These are phyloP conservation scores for Ploettnerulaceae sp. DNA, from an alignment of 2,329 filamentous ascomycete species.

Conservation along the genomic window DNA sequence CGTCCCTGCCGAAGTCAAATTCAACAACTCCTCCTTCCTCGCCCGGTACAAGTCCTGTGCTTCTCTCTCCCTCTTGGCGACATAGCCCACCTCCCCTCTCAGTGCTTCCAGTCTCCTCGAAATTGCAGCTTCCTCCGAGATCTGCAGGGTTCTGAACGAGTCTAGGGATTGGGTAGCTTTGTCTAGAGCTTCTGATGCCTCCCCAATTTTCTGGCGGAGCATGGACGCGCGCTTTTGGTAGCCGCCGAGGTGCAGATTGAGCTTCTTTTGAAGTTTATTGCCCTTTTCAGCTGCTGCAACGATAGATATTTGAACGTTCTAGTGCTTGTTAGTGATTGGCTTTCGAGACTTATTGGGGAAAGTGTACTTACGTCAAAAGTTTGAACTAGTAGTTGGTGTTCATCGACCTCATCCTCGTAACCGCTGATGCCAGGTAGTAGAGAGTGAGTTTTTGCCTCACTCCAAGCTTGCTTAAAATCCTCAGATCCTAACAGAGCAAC, in stretches of 20 bases:
- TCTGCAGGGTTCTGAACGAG: conserved; percentile 68
- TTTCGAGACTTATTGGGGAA: neutral
- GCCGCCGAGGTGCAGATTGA: conserved; percentile 80
- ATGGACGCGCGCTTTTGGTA: conserved; percentile 83
- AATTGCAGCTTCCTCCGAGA: conserved; percentile 75
- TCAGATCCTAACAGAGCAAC: conserved; percentile 46
- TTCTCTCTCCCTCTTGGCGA: conserved; percentile 79
- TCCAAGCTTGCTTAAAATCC: conserved; percentile 50
- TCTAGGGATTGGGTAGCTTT: conserved; percentile 68
- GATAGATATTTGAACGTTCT: conserved; percentile 70
- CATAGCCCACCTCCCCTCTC: conserved; percentile 76
- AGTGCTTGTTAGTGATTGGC: conserved; percentile 18
- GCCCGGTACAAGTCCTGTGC: conserved; percentile 80
- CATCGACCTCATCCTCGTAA: conserved; percentile 64
- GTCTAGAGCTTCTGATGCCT: conserved; percentile 68
- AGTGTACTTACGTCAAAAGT: conserved; percentile 64
- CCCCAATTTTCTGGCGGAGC: conserved; percentile 71
- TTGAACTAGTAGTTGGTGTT: conserved; percentile 36
- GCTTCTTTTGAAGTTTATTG: conserved; percentile 89
- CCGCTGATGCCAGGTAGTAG: conserved; percentile 75
- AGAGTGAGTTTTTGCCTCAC: conserved; percentile 47
- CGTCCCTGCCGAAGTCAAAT: conserved; percentile 45
- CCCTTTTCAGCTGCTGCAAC: conserved; percentile 70
- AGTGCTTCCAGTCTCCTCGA: conserved; percentile 66
- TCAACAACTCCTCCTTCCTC: conserved; percentile 72